Percentiles rank a stretch among this genome's conserved stretches.
These are phyloP conservation scores for Ilyonectria robusta DNA, from an alignment of 2,329 filamentous ascomycete species.

Conservation along the genomic window DNA sequence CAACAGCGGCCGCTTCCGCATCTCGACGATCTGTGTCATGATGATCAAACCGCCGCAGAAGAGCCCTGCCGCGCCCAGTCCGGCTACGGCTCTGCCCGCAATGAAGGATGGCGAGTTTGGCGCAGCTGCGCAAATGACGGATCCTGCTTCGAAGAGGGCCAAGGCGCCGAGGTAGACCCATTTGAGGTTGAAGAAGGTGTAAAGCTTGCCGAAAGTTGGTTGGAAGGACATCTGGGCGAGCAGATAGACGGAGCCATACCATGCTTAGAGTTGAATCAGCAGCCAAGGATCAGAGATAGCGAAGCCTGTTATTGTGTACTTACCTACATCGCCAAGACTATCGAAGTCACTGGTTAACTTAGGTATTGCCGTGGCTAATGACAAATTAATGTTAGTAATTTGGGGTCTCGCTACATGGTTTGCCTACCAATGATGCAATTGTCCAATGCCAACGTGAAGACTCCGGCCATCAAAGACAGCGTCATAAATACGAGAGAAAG, in stretches of 20 bases:
- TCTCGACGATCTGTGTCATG: slow-evolving; percentile 29
- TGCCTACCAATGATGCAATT: too few relatives aligned
- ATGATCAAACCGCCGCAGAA: slow-evolving; percentile 38
- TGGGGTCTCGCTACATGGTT: too few relatives aligned
- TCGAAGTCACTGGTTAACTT: slow-evolving; percentile 49
- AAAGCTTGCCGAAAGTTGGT: slow-evolving; percentile 50
- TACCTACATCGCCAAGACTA: slow-evolving; percentile 50
- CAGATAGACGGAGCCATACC: slow-evolving; percentile 49
- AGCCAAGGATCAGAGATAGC: too few relatives aligned
- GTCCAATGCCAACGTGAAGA: too few relatives aligned
- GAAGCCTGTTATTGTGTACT: too few relatives aligned
- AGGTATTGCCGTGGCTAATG: slow-evolving; percentile 44
- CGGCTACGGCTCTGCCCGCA: slow-evolving; percentile 55
- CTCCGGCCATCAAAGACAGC: too few relatives aligned
- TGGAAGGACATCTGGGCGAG: slow-evolving; percentile 45
- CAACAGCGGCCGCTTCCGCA: slow-evolving; percentile 34
- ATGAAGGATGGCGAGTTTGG: slow-evolving; percentile 55
- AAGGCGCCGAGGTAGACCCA: slow-evolving; percentile 43
- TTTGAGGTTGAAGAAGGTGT: slow-evolving; percentile 52
- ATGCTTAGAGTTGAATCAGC: slow-evolving; percentile 40
- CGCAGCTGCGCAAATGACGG: slow-evolving; percentile 46
- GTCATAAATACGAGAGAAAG: too few relatives aligned
- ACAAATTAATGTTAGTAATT: too few relatives aligned
- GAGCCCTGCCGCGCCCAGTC: slow-evolving; percentile 47
- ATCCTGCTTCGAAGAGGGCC: slow-evolving; percentile 45